A percentile compares a stretch with the other conserved stretches of the same genome.
These are phyloP conservation scores for Trichoderma asperellum DNA, from an alignment of 2,329 filamentous ascomycete species.

Conservation along the genomic window DNA sequence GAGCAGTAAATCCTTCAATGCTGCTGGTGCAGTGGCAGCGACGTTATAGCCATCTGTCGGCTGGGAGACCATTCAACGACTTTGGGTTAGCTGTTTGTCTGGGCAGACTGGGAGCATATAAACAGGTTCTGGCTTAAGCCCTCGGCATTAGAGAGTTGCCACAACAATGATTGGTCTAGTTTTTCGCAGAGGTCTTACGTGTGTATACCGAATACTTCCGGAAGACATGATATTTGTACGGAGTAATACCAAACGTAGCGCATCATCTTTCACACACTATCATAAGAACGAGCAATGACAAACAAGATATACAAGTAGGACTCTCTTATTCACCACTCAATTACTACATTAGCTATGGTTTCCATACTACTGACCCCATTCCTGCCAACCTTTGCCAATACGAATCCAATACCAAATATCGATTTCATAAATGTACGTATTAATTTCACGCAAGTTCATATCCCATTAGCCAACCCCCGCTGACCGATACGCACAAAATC, in stretches of 20 bases:
- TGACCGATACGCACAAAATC: not conserved
- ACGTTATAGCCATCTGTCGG: constrained; percentile 47
- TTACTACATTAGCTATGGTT: constrained; percentile 27
- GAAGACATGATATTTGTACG: not conserved
- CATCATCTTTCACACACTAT: not conserved
- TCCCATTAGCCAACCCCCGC: not conserved
- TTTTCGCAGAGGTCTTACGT: not conserved
- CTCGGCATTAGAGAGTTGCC: not conserved
- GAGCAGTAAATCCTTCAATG: constrained; percentile 65
- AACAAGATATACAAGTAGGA: constrained; percentile 3
- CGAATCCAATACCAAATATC: constrained; percentile 21
- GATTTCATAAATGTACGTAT: constrained; percentile 25
- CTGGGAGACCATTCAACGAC: not conserved
- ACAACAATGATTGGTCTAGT: not conserved
- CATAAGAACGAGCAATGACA: not conserved
- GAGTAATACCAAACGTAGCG: not conserved
- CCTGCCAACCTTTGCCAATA: constrained; percentile 4
- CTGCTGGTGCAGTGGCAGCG: constrained; percentile 62
- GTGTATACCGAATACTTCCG: not conserved
- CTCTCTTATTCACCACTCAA: constrained; percentile 11
- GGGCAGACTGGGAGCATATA: not conserved
- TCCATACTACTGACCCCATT: constrained; percentile 11
- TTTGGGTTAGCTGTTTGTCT: constrained; percentile 6
- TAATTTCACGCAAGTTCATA: constrained; percentile 21
- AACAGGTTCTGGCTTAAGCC: not conserved